These are phyloP conservation scores for Laguncularia racemosa DNA, from an alignment of 345 rosid species.

Conservation along the genomic window DNA sequence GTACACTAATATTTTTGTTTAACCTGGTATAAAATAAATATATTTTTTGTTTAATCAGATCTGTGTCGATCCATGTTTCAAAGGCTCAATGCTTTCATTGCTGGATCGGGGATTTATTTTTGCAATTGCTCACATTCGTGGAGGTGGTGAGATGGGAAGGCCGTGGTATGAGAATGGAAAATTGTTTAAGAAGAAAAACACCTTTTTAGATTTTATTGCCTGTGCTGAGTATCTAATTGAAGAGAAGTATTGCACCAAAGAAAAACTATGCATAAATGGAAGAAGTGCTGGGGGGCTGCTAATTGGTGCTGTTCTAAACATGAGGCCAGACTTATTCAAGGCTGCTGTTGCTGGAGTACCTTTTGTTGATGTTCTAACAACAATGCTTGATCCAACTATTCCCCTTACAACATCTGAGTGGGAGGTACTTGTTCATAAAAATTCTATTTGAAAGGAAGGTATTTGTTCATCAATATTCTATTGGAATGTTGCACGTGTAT, in stretches of 20 bases:
- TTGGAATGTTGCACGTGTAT: too few species aligned
- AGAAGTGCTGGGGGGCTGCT: slow-evolving; percentile 97
- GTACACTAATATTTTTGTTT: neutral
- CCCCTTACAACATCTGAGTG: slow-evolving; percentile 97
- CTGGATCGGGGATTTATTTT: slow-evolving; percentile 85
- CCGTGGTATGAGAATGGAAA: slow-evolving; percentile 97
- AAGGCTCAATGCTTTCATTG: slow-evolving; percentile 64
- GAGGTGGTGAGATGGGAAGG: slow-evolving; percentile 99
- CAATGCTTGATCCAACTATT: slow-evolving; percentile 93
- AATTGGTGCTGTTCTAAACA: slow-evolving; percentile 87
- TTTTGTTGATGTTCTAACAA: slow-evolving; percentile 87
- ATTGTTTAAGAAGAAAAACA: slow-evolving; percentile 72
- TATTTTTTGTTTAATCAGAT: slow-evolving; percentile 19
- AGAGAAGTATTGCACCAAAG: slow-evolving; percentile 59
- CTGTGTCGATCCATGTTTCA: slow-evolving; percentile 65
- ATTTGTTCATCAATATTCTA: too few species aligned
- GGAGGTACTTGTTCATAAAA: slow-evolving; percentile 46
- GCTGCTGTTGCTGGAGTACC: slow-evolving; percentile 92
- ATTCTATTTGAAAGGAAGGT: neutral
- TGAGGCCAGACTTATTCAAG: slow-evolving; percentile 96
- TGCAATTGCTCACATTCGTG: slow-evolving; percentile 90
- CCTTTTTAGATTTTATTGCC: slow-evolving; percentile 79
- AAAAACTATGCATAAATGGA: slow-evolving; percentile 79
- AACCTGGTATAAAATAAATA: neutral
- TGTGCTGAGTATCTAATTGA: slow-evolving; percentile 75